Evolutionary conservation across 2,329 filamentous ascomycete species (phyloP), one percentile per base, ranked within the genome.

Genomic region (Mycosphaerelloides madeirae): DNA sequence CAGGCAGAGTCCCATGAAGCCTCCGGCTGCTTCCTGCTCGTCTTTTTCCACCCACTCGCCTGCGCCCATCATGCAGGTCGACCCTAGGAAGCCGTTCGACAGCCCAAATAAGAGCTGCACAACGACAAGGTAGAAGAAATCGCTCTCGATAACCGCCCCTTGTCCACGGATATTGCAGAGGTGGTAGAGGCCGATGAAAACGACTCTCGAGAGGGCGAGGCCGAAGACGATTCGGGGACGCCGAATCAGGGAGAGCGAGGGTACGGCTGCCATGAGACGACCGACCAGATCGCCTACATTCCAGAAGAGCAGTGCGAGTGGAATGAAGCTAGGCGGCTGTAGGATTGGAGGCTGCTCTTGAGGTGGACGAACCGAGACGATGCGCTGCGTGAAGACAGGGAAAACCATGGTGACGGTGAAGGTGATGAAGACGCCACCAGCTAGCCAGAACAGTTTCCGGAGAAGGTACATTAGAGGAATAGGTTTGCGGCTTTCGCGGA

Each of bases 1-100:
- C n/a, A 97, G 78, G 65, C 84, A 88, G 52, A 96, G 66, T 3
- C 86, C 85, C 93, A 98, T 97, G 65, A 97, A 97, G 1, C 85
- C 88, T 36, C 91, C 93, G 0, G 89, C 83, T 5, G 88, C 90
- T 69, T 95, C 89, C 28, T 85, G 76, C 71, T 98, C 91, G 8
- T 83, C 81, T 1, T 84, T 79, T 3, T 84, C 83, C 1, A 97
- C 90, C 79, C 83, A 91, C 54, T 86, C 81, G 0, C 78, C 80
- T 1, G 89, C 84, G 1, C 85, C 85, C 80, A 97, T 95, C 90
- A 98, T 97, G 65, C 85, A 88, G 55, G 79, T 85, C 44, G 85
- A 87, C 22, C 86, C 85, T 12, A 98, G 67, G 75, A 85, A 97
- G 1, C 93, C 93, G 62, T 91, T 97, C 8, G 81, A 85, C 29